These are phyloP conservation scores for Hypoxylon lienhwacheense DNA, from an alignment of 495 filamentous ascomycete genomes.

Conservation along the genomic window DNA sequence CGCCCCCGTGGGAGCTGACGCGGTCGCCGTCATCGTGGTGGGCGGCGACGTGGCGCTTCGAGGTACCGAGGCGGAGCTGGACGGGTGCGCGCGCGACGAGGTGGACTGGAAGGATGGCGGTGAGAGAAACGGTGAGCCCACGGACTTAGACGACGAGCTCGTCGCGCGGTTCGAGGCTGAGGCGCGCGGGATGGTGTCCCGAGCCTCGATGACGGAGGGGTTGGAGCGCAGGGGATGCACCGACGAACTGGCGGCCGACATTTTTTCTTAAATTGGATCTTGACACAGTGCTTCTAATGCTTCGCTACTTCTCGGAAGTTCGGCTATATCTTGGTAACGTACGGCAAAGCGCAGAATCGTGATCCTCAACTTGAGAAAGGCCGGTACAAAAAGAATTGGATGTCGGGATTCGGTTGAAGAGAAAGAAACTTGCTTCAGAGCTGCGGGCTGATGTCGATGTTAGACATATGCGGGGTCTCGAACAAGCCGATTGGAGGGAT, in stretches of 20 bases:
- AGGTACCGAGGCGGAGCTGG: conserved; percentile 25
- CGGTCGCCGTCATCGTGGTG: conserved; percentile 18
- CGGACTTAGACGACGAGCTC: conserved; percentile 7
- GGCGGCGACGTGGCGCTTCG: conserved; percentile 21
- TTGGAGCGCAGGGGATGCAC: conserved; percentile 10
- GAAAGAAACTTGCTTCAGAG: conserved; percentile 18
- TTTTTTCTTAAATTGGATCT: conserved; percentile 11
- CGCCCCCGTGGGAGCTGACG: conserved; percentile 13
- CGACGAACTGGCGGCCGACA: conserved; percentile 27
- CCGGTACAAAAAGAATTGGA: conserved; percentile 12
- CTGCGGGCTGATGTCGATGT: conserved; percentile 23
- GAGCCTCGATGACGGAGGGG: conserved; percentile 11
- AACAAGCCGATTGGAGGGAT: conserved; percentile 33
- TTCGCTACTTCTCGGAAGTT: conserved; percentile 1
- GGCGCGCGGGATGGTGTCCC: conserved; percentile 6
- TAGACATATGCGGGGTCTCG: conserved; percentile 30
- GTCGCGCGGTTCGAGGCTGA: conserved; percentile 16
- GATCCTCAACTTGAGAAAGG: conserved; percentile 11
- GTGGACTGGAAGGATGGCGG: conserved; percentile 18
- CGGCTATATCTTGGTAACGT: conserved; percentile 14
- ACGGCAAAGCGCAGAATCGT: conserved; percentile 14
- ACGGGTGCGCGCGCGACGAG: conserved; percentile 14
- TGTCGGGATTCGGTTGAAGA: conserved; percentile 13
- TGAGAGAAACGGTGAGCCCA: conserved; percentile 6
- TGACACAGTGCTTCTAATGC: too few relatives aligned